Percentiles rank a stretch among this genome's conserved stretches.
Evolutionary conservation across 768 basidiomycete genomes (phyloP).

Genomic region (Amanita rubescens): DNA sequence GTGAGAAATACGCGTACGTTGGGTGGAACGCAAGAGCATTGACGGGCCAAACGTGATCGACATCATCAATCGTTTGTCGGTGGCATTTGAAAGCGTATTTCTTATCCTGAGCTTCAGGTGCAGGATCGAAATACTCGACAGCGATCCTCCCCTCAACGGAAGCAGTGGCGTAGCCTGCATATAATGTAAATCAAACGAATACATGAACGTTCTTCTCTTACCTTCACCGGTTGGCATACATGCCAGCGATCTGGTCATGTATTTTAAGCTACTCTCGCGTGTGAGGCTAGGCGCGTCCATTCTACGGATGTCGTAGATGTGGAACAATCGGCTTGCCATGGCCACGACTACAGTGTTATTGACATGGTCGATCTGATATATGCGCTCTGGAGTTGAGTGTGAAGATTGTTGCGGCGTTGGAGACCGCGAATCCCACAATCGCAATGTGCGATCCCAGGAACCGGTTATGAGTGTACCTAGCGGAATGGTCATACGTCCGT

Average conservation of each 20-base stretch:
- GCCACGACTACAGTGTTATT: slow-evolving; percentile 81
- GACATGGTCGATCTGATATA: slow-evolving; percentile 78
- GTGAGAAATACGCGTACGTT: slow-evolving; percentile 33
- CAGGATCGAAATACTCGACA: slow-evolving; percentile 92
- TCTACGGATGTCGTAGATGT: slow-evolving; percentile 81
- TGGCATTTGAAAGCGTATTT: slow-evolving; percentile 99
- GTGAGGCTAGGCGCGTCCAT: slow-evolving; percentile 70
- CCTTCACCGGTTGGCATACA: slow-evolving; percentile 94
- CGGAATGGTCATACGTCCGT: background rate
- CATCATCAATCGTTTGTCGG: slow-evolving; percentile 80
- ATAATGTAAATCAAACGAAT: background rate
- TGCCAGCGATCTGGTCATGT: slow-evolving; percentile 85
- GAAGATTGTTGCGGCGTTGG: slow-evolving; percentile 49
- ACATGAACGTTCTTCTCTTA: slow-evolving; percentile 21
- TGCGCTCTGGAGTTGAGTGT: slow-evolving; percentile 69
- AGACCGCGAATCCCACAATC: slow-evolving; percentile 80
- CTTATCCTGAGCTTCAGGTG: slow-evolving; percentile 64
- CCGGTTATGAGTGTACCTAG: slow-evolving; percentile 74
- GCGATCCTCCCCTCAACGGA: slow-evolving; percentile 96
- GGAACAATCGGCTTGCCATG: slow-evolving; percentile 86
- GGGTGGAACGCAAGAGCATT: slow-evolving; percentile 95
- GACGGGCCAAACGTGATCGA: slow-evolving; percentile 96
- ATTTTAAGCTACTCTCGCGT: slow-evolving; percentile 91
- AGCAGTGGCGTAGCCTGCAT: slow-evolving; percentile 80
- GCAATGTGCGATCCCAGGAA: slow-evolving; percentile 88